Base-by-base conservation (phyloP, 2,329 filamentous ascomycete genomes). In the Pseudocercospora musae region DNA sequence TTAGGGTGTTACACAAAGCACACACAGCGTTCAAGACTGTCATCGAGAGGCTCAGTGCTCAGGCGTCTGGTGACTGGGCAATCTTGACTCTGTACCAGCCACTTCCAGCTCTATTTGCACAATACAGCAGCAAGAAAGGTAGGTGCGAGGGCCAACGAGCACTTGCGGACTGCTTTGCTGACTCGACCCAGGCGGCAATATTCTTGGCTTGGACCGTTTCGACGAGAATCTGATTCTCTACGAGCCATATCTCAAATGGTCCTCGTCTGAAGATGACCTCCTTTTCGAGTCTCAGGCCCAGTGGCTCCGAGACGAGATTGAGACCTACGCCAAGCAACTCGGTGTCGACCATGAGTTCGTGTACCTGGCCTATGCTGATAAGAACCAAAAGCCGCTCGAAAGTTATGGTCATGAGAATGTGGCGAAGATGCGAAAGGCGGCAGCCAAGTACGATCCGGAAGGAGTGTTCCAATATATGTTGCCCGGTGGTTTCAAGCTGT, bases 191-290 rank as follows among this genome's bases (percentile, higher is more conserved):
- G 48, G 65, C 15, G 62, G 65, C 10, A 78, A 78, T 58, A 67
- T 75, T 0, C 69, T 78, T 0, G 77, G 75, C 3, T 68, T 78
- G 3, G 66, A 72, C 58, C 78, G 78, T 73, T 62, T 57, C 2
- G 65, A 76, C 23, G 60, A 66, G 4, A 69, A 66, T 1, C 57
- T 66, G 8, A 62, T 66, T 49, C 59, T 66, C 59, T 66, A 64
- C 20, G 62, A 66, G 40, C 54, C 64, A 48, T 66, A 62, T 57
- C 55, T 64, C 40, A 58, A 56, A 8, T 66, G 64, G 62, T 40
- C 61, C 23, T 49, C 42, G 9, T 23, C 52, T 7, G 40, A 29
- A 9, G 44, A 66, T 27, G 64, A 66, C 18, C 56, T 58, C 10
- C 59, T 64, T 11, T 64, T 66, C 27, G 57, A 64, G 29, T 44